Percentiles rank a stretch among this genome's conserved stretches.
These are phyloP conservation scores for Aspergillus phoenicis DNA, from an alignment of 2,329 filamentous ascomycete species.

Conservation along the genomic window DNA sequence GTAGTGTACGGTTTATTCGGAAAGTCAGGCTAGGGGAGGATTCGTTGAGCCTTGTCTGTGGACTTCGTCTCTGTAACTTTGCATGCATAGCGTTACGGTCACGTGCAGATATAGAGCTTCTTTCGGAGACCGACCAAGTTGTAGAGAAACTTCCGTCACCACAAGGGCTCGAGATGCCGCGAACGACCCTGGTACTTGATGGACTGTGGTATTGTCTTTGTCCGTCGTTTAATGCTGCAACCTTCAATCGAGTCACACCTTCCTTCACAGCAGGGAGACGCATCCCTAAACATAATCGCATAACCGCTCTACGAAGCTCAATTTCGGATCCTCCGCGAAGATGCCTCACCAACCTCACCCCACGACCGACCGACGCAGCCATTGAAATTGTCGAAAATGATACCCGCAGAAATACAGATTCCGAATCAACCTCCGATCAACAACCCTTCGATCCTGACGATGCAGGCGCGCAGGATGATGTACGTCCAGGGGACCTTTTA, in stretches of 20 bases:
- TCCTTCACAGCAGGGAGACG: slow-evolving; percentile 17
- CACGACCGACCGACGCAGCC: not conserved
- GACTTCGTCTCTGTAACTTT: not conserved
- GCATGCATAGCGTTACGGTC: slow-evolving; percentile 11
- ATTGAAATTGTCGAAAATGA: not conserved
- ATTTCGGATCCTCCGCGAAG: slow-evolving; percentile 20
- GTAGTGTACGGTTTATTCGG: not conserved
- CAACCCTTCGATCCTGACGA: not conserved
- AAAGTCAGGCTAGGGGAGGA: not conserved
- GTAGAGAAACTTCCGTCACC: slow-evolving; percentile 3
- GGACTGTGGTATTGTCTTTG: slow-evolving; percentile 47
- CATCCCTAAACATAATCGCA: slow-evolving; percentile 9
- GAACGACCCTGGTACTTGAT: slow-evolving; percentile 35
- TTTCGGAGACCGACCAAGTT: not conserved
- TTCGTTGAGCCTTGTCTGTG: not conserved
- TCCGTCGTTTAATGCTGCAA: slow-evolving; percentile 35
- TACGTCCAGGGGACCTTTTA: not conserved
- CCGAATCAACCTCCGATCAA: not conserved
- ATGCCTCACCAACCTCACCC: slow-evolving; percentile 22
- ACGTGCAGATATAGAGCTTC: slow-evolving; percentile 18
- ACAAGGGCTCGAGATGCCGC: slow-evolving; percentile 36
- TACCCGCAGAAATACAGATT: no score
- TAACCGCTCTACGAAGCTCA: slow-evolving; percentile 5
- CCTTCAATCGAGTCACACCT: slow-evolving; percentile 20
- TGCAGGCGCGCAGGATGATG: not conserved